phyloP scores from a whole-genome alignment of 352 stramenopile genomes.

The Phytophthora pisi region DNA sequence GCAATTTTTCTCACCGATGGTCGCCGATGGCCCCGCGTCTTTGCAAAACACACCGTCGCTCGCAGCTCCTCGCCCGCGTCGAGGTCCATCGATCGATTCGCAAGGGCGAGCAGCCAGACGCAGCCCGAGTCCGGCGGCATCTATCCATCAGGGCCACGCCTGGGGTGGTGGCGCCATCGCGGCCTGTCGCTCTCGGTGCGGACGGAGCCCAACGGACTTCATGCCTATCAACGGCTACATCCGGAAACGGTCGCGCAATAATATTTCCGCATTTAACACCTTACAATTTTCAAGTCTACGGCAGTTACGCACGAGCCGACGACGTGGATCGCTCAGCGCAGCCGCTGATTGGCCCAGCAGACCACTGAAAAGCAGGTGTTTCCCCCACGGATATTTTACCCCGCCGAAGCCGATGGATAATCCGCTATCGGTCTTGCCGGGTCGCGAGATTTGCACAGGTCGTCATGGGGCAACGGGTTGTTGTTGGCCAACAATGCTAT shows the following conservation, averaged over 20 bases:
- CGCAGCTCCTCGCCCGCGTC: not conserved
- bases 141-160: not conserved
- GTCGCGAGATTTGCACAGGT: slow-evolving; percentile 5
- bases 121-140: not conserved
- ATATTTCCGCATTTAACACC: slow-evolving; percentile 21
- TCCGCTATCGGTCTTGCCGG: not conserved
- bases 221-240: slow-evolving; percentile 7
- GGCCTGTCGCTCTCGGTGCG: slow-evolving; percentile 28
- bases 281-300: not conserved
- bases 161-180: slow-evolving; percentile 5
- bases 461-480: not conserved
- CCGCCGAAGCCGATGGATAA: slow-evolving; percentile 1
- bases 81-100: not conserved
- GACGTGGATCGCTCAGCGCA: slow-evolving; percentile 9
- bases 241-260: not conserved
- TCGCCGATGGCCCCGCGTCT: slow-evolving; percentile 16
- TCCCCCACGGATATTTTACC: not conserved
- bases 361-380: slow-evolving; percentile 17
- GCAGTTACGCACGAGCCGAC: slow-evolving; percentile 14
- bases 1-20: not conserved
- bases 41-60: slow-evolving; percentile 10
- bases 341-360: slow-evolving; percentile 14
- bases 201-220: slow-evolving; percentile 17
- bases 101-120: not conserved
- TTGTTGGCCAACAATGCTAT: not conserved